Evolutionary conservation across 805 yeast genomes (phyloP).

Genomic region (Cyberlindnera subsufficiens): DNA sequence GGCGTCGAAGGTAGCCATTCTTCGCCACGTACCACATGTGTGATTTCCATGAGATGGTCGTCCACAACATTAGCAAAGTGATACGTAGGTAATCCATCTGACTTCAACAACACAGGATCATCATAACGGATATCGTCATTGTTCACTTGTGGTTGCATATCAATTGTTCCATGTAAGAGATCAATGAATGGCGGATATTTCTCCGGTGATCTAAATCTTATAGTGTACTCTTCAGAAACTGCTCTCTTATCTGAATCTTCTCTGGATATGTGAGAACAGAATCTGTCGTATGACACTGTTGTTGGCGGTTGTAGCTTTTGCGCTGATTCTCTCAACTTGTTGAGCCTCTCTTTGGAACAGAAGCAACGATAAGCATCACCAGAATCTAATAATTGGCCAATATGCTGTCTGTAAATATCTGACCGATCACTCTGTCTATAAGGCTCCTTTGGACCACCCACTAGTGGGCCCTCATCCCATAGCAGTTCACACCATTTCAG

Average conservation of each 20-base stretch:
- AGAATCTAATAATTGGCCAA: conserved; percentile 45
- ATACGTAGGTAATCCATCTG: conserved; percentile 95
- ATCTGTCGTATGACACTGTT: conserved; percentile 85
- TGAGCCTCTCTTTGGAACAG: conserved; percentile 77
- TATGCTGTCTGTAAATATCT: conserved; percentile 57
- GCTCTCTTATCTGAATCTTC: conserved; percentile 36
- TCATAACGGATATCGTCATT: conserved; percentile 69
- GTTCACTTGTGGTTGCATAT: conserved; percentile 78
- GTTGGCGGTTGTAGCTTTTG: conserved; percentile 78
- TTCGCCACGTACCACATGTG: conserved; percentile 95
- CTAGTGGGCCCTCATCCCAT: conserved; percentile 77
- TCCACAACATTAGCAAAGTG: conserved; percentile 96
- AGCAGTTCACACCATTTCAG: conserved; percentile 70
- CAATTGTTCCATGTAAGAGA: conserved; percentile 68
- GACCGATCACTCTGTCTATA: conserved; percentile 82
- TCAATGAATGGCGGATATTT: conserved; percentile 64
- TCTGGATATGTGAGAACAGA: conserved; percentile 47
- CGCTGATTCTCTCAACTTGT: conserved; percentile 65
- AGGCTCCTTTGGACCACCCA: conserved; percentile 49
- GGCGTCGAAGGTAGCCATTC: conserved; percentile 98
- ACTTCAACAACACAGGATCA: conserved; percentile 82
- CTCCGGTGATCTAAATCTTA: conserved; percentile 76
- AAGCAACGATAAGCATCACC: conserved; percentile 85
- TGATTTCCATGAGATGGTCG: conserved; percentile 86
- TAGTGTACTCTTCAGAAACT: conserved; percentile 36